These are phyloP conservation scores for Austroboletus eburneus DNA, from an alignment of 768 basidiomycete genomes.

Conservation along the genomic window DNA sequence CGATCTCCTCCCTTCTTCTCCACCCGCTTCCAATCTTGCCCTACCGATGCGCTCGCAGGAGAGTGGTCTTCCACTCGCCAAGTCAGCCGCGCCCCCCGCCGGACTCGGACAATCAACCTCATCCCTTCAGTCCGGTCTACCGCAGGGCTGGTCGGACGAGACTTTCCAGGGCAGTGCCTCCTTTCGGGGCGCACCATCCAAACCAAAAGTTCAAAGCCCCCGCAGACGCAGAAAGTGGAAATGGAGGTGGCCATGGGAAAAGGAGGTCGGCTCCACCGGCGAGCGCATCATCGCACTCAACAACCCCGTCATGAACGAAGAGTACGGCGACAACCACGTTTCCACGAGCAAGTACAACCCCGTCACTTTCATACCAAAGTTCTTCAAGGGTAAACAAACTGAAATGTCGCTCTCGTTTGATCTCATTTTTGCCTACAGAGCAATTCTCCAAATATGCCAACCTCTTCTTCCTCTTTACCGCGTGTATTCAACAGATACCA, in stretches of 20 bases:
- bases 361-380: conserved; percentile 86
- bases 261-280: conserved; percentile 57
- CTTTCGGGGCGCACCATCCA: conserved; percentile 31
- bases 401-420: too few relatives aligned
- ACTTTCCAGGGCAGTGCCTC: conserved; percentile 42
- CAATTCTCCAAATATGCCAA: conserved; percentile 99
- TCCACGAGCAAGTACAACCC: conserved; percentile 95
- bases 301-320: conserved; percentile 60
- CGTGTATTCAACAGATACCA: conserved; percentile 96
- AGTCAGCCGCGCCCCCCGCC: conserved; percentile 58
- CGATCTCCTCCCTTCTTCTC: conserved; percentile 31
- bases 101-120: conserved; percentile 49
- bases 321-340: conserved; percentile 77
- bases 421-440: conserved; percentile 44
- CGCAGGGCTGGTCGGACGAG: conserved; percentile 71
- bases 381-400: conserved; percentile 69
- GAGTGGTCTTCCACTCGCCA: conserved; percentile 53
- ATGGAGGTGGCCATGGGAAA: conserved; percentile 87
- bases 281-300: conserved; percentile 84
- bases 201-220: conserved; percentile 13
- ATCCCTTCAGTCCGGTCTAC: conserved; percentile 41
- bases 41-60: conserved; percentile 41
- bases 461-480: conserved; percentile 97
- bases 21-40: conserved; percentile 1
- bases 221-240: conserved; percentile 45